Evolutionary conservation across 768 basidiomycete species (phyloP).

Genomic region (Sporobolomyces roseus): DNA sequence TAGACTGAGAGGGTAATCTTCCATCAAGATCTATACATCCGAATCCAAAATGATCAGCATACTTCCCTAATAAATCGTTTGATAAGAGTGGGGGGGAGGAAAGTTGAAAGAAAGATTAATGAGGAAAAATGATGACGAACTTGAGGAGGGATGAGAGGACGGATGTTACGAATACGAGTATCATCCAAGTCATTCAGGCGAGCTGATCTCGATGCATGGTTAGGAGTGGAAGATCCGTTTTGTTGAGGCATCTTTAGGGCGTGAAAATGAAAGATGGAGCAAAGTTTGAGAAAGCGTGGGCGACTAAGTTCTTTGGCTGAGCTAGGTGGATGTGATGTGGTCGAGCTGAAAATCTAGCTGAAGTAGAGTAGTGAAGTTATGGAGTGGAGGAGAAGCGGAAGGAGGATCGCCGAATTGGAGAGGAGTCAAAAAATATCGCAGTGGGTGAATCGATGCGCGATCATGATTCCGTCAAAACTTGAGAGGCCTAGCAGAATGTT

Average conservation of each 20-base stretch:
- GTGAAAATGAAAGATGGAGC: background rate
- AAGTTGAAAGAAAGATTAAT: background rate
- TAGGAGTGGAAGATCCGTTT: conserved; percentile 26
- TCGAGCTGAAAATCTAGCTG: no score
- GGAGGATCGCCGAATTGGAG: no score
- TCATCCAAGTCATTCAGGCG: conserved; percentile 41
- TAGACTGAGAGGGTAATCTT: conserved; percentile 60
- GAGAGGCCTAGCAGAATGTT: no score
- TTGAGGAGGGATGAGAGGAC: conserved; percentile 44
- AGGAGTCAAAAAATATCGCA: background rate
- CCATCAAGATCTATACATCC: conserved; percentile 32
- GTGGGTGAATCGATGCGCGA: no score
- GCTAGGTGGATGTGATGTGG: background rate
- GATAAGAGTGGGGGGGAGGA: background rate
- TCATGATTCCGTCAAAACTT: no score
- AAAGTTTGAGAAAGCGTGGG: background rate
- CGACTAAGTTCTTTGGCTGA: background rate
- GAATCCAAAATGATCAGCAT: background rate
- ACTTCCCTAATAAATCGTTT: background rate
- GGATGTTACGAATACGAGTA: conserved; percentile 38
- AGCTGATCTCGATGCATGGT: conserved; percentile 15
- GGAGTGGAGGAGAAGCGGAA: no score
- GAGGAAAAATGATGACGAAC: conserved; percentile 7
- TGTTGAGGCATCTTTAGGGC: conserved; percentile 4
- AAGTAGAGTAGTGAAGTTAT: no score